A percentile compares a stretch with the other conserved stretches of the same genome.
phyloP scores from a whole-genome alignment of 148 eudicot genomes.

The Linanthus parryae region DNA sequence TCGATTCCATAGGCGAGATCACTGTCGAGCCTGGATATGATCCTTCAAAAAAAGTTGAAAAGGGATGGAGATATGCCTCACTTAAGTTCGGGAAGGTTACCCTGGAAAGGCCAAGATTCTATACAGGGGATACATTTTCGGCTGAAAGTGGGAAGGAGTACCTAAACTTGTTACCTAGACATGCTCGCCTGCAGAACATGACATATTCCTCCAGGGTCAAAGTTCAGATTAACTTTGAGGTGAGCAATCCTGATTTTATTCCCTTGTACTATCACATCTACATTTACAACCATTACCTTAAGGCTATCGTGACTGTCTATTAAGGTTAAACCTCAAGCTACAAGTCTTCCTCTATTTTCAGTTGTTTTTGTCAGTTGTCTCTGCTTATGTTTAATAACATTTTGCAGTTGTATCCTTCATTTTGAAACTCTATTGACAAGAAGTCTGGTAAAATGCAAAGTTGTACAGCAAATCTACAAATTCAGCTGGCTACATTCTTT shows the following conservation, averaged over 20 bases:
- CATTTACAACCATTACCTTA: neutral
- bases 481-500: too few species aligned
- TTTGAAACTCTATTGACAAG: neutral
- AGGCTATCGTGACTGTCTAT: neutral
- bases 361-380: neutral
- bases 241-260: slow-evolving; percentile 9
- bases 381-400: neutral
- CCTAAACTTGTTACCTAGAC: slow-evolving; percentile 60
- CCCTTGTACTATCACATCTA: neutral
- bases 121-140: slow-evolving; percentile 62
- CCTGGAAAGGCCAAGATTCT: slow-evolving; percentile 69
- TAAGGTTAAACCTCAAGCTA: neutral
- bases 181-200: slow-evolving; percentile 93
- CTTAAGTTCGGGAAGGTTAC: slow-evolving; percentile 69
- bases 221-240: slow-evolving; percentile 66
- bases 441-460: too few species aligned
- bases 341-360: neutral
- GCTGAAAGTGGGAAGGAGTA: slow-evolving; percentile 47
- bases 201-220: slow-evolving; percentile 74
- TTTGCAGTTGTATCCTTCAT: neutral
- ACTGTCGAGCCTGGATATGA: slow-evolving; percentile 72
- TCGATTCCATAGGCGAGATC: slow-evolving; percentile 66
- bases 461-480: too few species aligned
- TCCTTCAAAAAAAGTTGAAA: slow-evolving; percentile 75
- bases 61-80: slow-evolving; percentile 63